Evolutionary conservation across 2,329 filamentous ascomycete genomes (phyloP).

Genomic region (Ophidiomyces ophidiicola): DNA sequence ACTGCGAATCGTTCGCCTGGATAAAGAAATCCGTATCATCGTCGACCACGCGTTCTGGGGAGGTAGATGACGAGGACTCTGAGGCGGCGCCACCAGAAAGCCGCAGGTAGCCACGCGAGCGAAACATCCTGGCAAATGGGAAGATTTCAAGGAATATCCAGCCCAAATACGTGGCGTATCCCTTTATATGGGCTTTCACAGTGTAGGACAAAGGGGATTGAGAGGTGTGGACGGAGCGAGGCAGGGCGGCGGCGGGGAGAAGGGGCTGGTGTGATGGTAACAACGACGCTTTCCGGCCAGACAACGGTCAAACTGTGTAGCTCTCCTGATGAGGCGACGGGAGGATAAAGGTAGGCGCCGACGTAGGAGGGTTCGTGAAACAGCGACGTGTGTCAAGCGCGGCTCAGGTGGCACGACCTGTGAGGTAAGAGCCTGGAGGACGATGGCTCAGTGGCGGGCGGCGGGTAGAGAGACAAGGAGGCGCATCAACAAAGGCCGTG

Average conservation of each 20-base stretch:
- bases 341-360: conserved; percentile 8
- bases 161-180: too few relatives aligned
- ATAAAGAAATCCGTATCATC: conserved; percentile 91
- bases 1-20: conserved; percentile 78
- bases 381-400: conserved; percentile 8
- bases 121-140: conserved; percentile 22
- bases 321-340: too few relatives aligned
- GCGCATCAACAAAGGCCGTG: neutral
- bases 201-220: neutral
- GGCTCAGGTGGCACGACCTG: conserved; percentile 1
- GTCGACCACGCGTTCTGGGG: conserved; percentile 44
- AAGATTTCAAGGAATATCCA: too few relatives aligned
- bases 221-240: neutral
- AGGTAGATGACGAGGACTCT: conserved; percentile 28
- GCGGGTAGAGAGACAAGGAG: neutral
- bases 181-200: neutral
- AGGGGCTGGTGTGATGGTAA: neutral
- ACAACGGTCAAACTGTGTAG: too few relatives aligned
- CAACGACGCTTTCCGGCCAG: too few relatives aligned
- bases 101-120: conserved; percentile 27
- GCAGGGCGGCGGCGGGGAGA: neutral
- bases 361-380: neutral
- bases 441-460: neutral
- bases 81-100: conserved; percentile 31
- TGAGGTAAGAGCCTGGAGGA: conserved; percentile 4